These are phyloP conservation scores for Verticillium klebahnii DNA, from an alignment of 2,329 filamentous ascomycete genomes.

Conservation along the genomic window DNA sequence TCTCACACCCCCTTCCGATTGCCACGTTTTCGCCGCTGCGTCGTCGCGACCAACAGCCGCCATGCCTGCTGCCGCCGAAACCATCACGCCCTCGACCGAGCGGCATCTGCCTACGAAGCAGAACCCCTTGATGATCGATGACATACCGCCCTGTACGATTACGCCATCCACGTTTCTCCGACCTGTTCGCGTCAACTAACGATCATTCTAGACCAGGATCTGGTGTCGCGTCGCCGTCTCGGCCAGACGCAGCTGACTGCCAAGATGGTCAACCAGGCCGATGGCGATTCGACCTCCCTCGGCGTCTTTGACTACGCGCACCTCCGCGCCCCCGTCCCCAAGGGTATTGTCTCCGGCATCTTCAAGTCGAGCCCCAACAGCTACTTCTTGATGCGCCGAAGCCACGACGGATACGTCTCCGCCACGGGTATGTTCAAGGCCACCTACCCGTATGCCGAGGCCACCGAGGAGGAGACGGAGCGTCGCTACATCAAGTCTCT, in stretches of 20 bases:
- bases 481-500: conserved; percentile 82
- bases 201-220: conserved; percentile 56
- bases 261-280: conserved; percentile 71
- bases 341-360: conserved; percentile 87
- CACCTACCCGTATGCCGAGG: conserved; percentile 73
- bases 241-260: conserved; percentile 88
- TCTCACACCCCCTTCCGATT: not conserved
- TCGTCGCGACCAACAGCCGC: not conserved
- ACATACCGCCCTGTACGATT: conserved; percentile 56
- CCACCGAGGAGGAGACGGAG: conserved; percentile 68
- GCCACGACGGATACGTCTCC: conserved; percentile 77
- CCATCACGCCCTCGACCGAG: conserved; percentile 30
- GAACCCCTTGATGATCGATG: conserved; percentile 63
- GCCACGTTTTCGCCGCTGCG: not conserved
- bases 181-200: conserved; percentile 3
- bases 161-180: not conserved
- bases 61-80: conserved; percentile 12
- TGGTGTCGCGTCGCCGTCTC: conserved; percentile 79
- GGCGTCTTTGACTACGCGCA: conserved; percentile 95
- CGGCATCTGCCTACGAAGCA: conserved; percentile 54
- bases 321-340: conserved; percentile 84
- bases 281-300: conserved; percentile 67
- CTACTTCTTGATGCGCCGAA: conserved; percentile 95
- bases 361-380: conserved; percentile 86
- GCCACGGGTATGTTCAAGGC: conserved; percentile 93